Evolutionary conservation across 2,329 filamentous ascomycete species (phyloP).

Genomic region (Verticillium nubilum): DNA sequence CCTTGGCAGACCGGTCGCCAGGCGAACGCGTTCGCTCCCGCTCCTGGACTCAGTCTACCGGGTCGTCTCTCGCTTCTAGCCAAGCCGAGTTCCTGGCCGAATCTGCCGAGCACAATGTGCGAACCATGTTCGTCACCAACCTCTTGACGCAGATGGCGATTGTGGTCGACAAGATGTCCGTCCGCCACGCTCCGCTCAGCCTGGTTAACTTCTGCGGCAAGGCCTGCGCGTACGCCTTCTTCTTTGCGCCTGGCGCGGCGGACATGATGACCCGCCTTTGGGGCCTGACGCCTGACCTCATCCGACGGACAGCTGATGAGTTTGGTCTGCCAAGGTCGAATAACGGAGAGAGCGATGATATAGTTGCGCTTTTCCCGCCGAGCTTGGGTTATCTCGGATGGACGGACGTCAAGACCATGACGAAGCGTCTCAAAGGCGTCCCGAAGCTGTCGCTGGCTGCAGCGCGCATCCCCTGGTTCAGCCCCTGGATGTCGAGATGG

Average conservation of each 20-base stretch:
- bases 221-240: slow-evolving; percentile 87
- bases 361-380: slow-evolving; percentile 66
- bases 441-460: slow-evolving; percentile 62
- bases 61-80: slow-evolving; percentile 64
- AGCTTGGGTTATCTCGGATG: slow-evolving; percentile 52
- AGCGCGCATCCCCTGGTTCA: slow-evolving; percentile 74
- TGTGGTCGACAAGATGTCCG: slow-evolving; percentile 83
- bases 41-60: slow-evolving; percentile 41
- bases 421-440: slow-evolving; percentile 57
- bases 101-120: slow-evolving; percentile 82
- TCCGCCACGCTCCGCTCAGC: slow-evolving; percentile 60
- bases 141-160: slow-evolving; percentile 78
- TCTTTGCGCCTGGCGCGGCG: slow-evolving; percentile 82
- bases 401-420: slow-evolving; percentile 44
- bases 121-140: slow-evolving; percentile 80
- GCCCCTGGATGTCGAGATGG: slow-evolving; percentile 82
- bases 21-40: slow-evolving; percentile 38
- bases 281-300: slow-evolving; percentile 61
- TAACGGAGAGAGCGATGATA: slow-evolving; percentile 54
- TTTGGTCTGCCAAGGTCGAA: slow-evolving; percentile 57
- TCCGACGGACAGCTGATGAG: slow-evolving; percentile 67
- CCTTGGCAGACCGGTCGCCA: slow-evolving; percentile 50
- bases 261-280: slow-evolving; percentile 80
- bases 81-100: slow-evolving; percentile 46
- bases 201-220: slow-evolving; percentile 84